Evolutionary conservation across 2,329 filamentous ascomycete species (phyloP), one percentile per base, ranked within the genome.

Genomic region (Fusarium tricinctum): DNA sequence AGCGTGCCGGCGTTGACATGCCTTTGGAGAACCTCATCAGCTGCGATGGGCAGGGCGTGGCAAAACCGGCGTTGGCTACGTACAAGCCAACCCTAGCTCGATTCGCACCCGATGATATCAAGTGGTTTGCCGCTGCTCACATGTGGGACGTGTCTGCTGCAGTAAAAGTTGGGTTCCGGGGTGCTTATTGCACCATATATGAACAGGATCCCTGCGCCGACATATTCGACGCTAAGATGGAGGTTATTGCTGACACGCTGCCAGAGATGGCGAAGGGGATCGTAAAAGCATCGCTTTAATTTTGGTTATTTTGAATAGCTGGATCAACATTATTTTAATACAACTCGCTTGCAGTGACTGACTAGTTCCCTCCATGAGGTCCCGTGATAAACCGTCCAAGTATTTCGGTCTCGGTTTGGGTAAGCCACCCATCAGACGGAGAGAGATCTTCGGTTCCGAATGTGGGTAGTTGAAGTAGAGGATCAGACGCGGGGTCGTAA

Each of bases 91-190:
- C 52, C 3, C 15, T 55, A 10, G 52, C 52, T 50, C 52, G 44
- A 26, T 55, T 55, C 5, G 52, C 52, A 80, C 1, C 74, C 81
- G 68, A 70, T 1, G 75, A 77, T 0, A 76, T 82, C 62, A 80
- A 80, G 45, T 88, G 85, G 85, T 88, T 88, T 72, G 86, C 84
- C 1, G 86, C 86, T 2, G 86, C 85, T 22, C 86, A 88, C 75
- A 84, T 85, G 80, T 88, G 86, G 86, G 86, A 89, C 77, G 85
- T 86, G 2, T 80, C 81, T 19, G 84, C 85, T 5, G 86, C 86
- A 32, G 52, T 32, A n/a, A 55, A 55, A 15, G 52, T 55, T 50
- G 52, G 52, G 15, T 55, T 55, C 14, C 52, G 52, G 2, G 52
- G 52, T 23, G 44, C 52, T 55, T 55, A 55, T 8, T 55, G 52